Conservation (phyloP, 2,329 filamentous ascomycete species). For the Ceratocystis albifundus region DNA sequence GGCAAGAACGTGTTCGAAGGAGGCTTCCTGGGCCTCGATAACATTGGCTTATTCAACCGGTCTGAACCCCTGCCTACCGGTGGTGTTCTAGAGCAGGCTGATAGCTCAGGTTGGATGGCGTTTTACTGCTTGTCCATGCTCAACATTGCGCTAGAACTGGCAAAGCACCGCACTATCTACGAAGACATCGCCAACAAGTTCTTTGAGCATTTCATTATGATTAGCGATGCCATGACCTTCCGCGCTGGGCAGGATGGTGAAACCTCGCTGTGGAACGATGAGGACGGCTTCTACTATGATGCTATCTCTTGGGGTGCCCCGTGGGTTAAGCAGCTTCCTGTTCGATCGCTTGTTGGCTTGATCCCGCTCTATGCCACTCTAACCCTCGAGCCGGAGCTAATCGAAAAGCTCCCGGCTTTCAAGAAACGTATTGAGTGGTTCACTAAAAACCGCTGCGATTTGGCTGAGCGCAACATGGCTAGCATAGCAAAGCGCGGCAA, state of each 20-base stretch:
- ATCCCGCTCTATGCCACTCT: slow-evolving; percentile 88
- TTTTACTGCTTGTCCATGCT: slow-evolving; percentile 96
- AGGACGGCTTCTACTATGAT: slow-evolving; percentile 97
- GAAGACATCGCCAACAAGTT: slow-evolving; percentile 97
- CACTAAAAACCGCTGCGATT: slow-evolving; percentile 71
- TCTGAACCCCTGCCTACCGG: slow-evolving; percentile 91
- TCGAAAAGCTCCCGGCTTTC: slow-evolving; percentile 84
- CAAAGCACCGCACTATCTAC: slow-evolving; percentile 88
- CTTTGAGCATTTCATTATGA: slow-evolving; percentile 97
- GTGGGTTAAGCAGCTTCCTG: slow-evolving; percentile 83
- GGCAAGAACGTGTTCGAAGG: slow-evolving; percentile 97
- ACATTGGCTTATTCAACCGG: slow-evolving; percentile 94
- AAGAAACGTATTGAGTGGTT: slow-evolving; percentile 93
- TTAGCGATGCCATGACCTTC: slow-evolving; percentile 94
- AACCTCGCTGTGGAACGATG: slow-evolving; percentile 86
- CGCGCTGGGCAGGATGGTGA: slow-evolving; percentile 57
- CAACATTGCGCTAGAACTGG: slow-evolving; percentile 88
- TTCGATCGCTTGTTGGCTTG: slow-evolving; percentile 81
- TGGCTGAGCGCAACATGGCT: slow-evolving; percentile 87
- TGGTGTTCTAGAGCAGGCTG: slow-evolving; percentile 86
- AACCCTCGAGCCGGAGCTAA: slow-evolving; percentile 84
- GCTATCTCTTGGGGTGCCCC: slow-evolving; percentile 93
- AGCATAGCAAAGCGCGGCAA: slow-evolving; percentile 86
- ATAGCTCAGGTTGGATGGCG: slow-evolving; percentile 98
- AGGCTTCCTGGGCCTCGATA: slow-evolving; percentile 89